Conservation (phyloP, 2,329 filamentous ascomycete species). For the Aspergillus felis region DNA sequence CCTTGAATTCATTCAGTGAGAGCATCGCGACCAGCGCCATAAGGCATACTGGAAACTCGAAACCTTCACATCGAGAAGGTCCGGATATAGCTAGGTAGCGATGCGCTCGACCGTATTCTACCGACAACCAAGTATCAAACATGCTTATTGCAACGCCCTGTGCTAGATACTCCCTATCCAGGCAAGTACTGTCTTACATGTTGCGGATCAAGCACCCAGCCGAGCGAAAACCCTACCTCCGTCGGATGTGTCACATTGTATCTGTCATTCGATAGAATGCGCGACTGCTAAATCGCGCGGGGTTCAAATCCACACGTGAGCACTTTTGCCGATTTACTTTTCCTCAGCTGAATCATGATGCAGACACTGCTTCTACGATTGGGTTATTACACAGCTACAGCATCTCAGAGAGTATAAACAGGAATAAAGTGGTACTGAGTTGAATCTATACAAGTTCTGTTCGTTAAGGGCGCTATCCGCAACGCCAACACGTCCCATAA, state of each 20-base stretch:
- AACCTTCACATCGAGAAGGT: no score
- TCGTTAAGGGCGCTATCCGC: background rate
- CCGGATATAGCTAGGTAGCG: no score
- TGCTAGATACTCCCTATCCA: background rate
- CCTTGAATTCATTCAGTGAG: no score
- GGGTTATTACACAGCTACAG: background rate
- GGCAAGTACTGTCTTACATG: background rate
- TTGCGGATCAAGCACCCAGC: background rate
- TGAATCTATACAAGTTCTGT: background rate
- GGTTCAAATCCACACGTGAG: conserved; percentile 34
- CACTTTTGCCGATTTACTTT: conserved; percentile 10
- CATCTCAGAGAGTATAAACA: background rate
- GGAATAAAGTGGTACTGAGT: background rate
- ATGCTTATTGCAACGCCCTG: no score
- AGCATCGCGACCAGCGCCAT: no score
- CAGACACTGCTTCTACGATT: background rate
- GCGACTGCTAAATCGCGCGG: conserved; percentile 38
- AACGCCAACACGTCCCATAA: conserved; percentile 2
- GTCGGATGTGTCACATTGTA: conserved; percentile 4
- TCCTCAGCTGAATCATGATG: background rate
- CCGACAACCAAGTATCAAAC: no score
- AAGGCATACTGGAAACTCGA: no score
- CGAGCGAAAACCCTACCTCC: background rate
- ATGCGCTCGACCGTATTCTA: no score
- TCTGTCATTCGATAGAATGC: conserved; percentile 36